Percentiles rank a stretch among this genome's conserved stretches.
These are phyloP conservation scores for Debaryomyces psychrophilus DNA, from an alignment of 1,139 yeast genomes.

Conservation along the genomic window DNA sequence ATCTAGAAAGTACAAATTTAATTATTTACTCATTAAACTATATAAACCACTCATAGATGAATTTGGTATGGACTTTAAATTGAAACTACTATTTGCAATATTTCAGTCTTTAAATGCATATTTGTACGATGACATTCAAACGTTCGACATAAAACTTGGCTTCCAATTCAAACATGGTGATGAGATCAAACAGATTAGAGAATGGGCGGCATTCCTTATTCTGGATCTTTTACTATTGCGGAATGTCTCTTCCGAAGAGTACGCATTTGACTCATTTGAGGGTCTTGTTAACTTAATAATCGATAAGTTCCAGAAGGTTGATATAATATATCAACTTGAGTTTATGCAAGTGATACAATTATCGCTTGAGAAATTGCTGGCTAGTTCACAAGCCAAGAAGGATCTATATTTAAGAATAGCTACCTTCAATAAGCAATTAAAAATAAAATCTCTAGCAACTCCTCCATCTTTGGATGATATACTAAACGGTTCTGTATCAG, in stretches of 20 bases:
- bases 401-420: neutral
- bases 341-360: neutral
- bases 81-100: slow-evolving; percentile 15
- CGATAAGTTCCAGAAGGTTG: neutral
- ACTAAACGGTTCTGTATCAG: slow-evolving; percentile 12
- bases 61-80: slow-evolving; percentile 28
- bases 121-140: neutral
- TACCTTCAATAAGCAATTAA: slow-evolving; percentile 6
- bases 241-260: neutral
- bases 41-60: slow-evolving; percentile 39
- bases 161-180: slow-evolving; percentile 11
- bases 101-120: slow-evolving; percentile 26
- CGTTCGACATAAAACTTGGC: slow-evolving; percentile 9
- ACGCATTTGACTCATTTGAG: neutral
- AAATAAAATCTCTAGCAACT: slow-evolving; percentile 13
- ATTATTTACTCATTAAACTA: slow-evolving; percentile 31
- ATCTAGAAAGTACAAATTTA: slow-evolving; percentile 27
- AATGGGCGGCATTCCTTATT: slow-evolving; percentile 17
- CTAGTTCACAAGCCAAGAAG: neutral
- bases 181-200: slow-evolving; percentile 17
- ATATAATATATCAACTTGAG: neutral
- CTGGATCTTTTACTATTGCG: slow-evolving; percentile 6
- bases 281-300: neutral
- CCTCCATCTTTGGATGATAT: slow-evolving; percentile 20
- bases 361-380: slow-evolving; percentile 1